These are phyloP conservation scores for Rhododendron ovatum DNA, from an alignment of 148 eudicot species.

Conservation along the genomic window DNA sequence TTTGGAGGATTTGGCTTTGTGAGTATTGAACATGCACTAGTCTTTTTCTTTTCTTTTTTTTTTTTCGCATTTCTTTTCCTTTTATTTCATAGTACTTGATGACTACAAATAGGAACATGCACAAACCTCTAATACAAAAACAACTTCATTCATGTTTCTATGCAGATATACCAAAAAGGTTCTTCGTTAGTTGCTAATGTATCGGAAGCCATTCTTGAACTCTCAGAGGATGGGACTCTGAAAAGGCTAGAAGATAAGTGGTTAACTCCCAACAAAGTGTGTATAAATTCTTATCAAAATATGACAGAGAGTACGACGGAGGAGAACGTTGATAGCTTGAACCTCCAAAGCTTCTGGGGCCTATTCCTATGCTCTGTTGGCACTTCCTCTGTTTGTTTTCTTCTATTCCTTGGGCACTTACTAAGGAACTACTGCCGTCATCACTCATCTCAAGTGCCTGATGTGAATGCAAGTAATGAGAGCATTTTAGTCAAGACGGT, in stretches of 20 bases:
- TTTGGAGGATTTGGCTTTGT: conserved; percentile 39
- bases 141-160: neutral
- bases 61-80: neutral
- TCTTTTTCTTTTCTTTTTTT: neutral
- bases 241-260: conserved; percentile 11
- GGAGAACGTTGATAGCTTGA: neutral
- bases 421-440: neutral
- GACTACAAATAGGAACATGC: too few relatives aligned
- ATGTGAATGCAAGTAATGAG: neutral
- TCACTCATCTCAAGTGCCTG: too few relatives aligned
- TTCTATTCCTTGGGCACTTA: neutral
- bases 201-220: conserved; percentile 23
- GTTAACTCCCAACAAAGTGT: neutral
- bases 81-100: too few relatives aligned
- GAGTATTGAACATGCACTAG: neutral
- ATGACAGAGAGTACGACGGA: neutral
- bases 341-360: neutral
- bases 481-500: neutral
- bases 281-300: neutral
- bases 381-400: neutral
- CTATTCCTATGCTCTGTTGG: conserved; percentile 10
- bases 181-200: conserved; percentile 25
- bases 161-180: conserved; percentile 33
- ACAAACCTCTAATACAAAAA: too few relatives aligned
- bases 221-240: conserved; percentile 19